Evolutionary conservation across 2,329 filamentous ascomycete species (phyloP), one percentile per base, ranked within the genome.

Genomic region (Diplodia scrobiculata): DNA sequence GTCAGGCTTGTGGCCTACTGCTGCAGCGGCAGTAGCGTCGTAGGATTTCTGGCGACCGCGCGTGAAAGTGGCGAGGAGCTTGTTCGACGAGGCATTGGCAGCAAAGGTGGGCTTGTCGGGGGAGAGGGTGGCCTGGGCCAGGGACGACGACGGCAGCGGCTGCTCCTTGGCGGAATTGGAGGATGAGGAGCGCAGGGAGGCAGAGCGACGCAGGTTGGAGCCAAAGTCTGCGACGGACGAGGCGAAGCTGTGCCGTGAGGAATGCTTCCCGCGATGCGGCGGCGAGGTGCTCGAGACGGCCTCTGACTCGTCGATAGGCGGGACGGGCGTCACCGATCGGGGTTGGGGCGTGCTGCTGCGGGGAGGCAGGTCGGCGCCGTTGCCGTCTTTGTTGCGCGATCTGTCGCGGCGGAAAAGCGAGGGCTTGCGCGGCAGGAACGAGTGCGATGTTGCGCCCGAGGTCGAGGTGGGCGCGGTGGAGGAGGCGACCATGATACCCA

Each of bases 121-220:
- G 32, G 77, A 76, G 68, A 73, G 69, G 60, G 76, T 74, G 72
- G 78, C 70, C 73, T 70, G 47, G 69, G 65, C 41, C 75, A 77
- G 63, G 73, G 73, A 54, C 32, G 45, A 47, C 11, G 41, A 51
- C 17, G 41, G 41, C 13, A 51, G 64, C 34, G n/a, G 64, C 68
- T 73, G 66, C 76, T 73, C 68, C 74, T 75, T 65, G 52, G 63
- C 53, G 52, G 73, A 74, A 54, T 69, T 67, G 58, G 71, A 73
- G 54, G 71, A 73, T 69, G 73, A 78, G 59, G 77, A 78, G 67
- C 78, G 77, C 32, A 81, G 72, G n/a, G 78, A 80, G 66, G 77
- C 75, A 63, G 74, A 74, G 38, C 78, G 71, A 34, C 78, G 76
- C 68, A 81, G 69, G 68, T 73, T 74, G 65, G 76, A 71, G 69